Evolutionary conservation across 345 rosid species (phyloP).

Genomic region (Hypericum perforatum): DNA sequence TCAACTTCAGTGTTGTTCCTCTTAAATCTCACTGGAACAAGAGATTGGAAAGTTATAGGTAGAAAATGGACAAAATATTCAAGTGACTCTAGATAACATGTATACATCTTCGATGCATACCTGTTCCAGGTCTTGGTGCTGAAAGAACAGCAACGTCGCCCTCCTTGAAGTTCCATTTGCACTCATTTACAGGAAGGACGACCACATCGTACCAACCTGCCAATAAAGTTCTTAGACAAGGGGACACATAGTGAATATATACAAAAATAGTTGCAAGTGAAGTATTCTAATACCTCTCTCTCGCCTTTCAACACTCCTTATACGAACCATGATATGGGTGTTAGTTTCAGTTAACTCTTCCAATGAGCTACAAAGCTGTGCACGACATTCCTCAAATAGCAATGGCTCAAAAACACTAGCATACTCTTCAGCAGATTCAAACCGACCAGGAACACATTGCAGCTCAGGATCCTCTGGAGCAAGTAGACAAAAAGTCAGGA

Average conservation of each 20-base stretch:
- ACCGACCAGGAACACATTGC: constrained; percentile 78
- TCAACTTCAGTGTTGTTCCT: constrained; percentile 45
- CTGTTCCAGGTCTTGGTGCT: constrained; percentile 69
- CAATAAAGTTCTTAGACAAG: constrained; percentile 1
- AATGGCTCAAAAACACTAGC: constrained; percentile 93
- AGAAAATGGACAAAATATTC: background rate
- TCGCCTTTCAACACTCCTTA: constrained; percentile 77
- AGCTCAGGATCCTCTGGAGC: constrained; percentile 78
- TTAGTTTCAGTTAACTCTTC: constrained; percentile 82
- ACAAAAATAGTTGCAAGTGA: background rate
- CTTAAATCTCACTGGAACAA: constrained; percentile 45
- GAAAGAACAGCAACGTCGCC: constrained; percentile 98
- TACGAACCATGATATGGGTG: constrained; percentile 55
- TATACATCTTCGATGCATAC: constrained; percentile 20
- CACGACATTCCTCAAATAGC: constrained; percentile 99
- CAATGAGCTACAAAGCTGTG: constrained; percentile 92
- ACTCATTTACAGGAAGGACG: constrained; percentile 60
- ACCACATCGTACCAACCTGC: constrained; percentile 96
- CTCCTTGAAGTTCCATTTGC: constrained; percentile 95
- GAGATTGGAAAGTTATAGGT: constrained; percentile 4
- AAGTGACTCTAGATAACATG: background rate
- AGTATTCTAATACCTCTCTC: constrained; percentile 71
- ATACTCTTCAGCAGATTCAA: constrained; percentile 88
- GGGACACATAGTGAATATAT: constrained; percentile 9
- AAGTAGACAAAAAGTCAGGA: constrained; percentile 11